Evolutionary conservation across 345 rosid genomes (phyloP).

Genomic region (Ceriops zippeliana): DNA sequence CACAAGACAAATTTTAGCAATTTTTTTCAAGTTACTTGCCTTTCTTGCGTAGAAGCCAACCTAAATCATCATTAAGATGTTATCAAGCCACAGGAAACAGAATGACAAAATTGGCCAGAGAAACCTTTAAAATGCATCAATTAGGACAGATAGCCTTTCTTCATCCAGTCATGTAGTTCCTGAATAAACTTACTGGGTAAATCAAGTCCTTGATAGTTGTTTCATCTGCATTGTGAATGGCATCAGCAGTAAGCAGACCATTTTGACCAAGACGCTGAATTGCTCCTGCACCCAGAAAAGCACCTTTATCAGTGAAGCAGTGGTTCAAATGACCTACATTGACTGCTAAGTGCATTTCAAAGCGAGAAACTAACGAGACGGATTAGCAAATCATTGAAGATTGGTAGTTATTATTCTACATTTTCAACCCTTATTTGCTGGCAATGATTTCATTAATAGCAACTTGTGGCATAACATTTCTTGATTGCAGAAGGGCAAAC

Average conservation of each 20-base stretch:
- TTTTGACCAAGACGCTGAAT: conserved; percentile 70
- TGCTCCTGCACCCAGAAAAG: conserved; percentile 56
- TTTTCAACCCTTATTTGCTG: too few relatives aligned
- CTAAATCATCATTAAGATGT: conserved; percentile 24
- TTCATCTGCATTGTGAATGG: conserved; percentile 82
- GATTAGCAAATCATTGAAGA: too few relatives aligned
- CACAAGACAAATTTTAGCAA: conserved; percentile 71
- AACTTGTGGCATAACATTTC: too few relatives aligned
- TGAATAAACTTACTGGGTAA: conserved; percentile 57
- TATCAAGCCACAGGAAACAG: background rate
- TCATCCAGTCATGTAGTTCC: conserved; percentile 7
- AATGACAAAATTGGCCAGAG: background rate
- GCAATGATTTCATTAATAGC: too few relatives aligned
- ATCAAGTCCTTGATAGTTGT: conserved; percentile 66
- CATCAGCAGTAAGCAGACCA: conserved; percentile 69
- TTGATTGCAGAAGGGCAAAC: too few relatives aligned
- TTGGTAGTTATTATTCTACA: too few relatives aligned
- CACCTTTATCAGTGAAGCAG: background rate
- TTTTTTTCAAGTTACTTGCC: conserved; percentile 84
- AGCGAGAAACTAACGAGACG: too few relatives aligned
- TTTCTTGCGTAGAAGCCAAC: conserved; percentile 94
- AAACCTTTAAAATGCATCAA: background rate
- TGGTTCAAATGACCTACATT: too few relatives aligned
- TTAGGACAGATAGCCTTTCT: conserved; percentile 8
- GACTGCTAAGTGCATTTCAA: too few relatives aligned